These are phyloP conservation scores for Monosporozyma yasuniensis DNA, from an alignment of 805 yeast genomes.

Conservation along the genomic window DNA sequence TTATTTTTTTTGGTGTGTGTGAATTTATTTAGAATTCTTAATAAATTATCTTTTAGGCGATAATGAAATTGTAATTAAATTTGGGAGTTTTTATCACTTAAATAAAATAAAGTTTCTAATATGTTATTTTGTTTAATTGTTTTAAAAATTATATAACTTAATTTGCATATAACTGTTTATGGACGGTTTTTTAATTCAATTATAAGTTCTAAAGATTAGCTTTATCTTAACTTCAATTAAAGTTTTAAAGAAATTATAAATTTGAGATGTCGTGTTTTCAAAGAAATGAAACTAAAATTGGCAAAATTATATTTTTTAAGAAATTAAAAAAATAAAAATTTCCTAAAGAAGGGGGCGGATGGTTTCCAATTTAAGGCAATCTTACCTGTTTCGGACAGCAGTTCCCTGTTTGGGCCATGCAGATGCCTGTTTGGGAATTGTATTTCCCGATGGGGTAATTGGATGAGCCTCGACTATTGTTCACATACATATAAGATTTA, in stretches of 20 bases:
- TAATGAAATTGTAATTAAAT: too few relatives aligned
- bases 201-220: too few relatives aligned
- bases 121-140: too few relatives aligned
- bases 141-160: too few relatives aligned
- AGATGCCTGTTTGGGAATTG: not conserved
- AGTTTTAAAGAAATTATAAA: not conserved
- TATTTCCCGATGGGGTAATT: not conserved
- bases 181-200: too few relatives aligned
- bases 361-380: not conserved
- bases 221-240: not conserved
- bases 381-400: not conserved
- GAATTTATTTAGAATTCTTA: too few relatives aligned
- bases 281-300: not conserved
- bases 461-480: not conserved
- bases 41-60: too few relatives aligned
- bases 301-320: not conserved
- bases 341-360: not conserved
- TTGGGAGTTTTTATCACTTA: too few relatives aligned
- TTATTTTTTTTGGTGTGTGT: too few relatives aligned
- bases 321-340: not conserved
- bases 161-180: too few relatives aligned
- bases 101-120: too few relatives aligned
- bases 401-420: not conserved
- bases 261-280: not conserved
- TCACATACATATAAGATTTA: not conserved